These are phyloP conservation scores for Amyloporia xantha DNA, from an alignment of 768 basidiomycete genomes.

Conservation along the genomic window DNA sequence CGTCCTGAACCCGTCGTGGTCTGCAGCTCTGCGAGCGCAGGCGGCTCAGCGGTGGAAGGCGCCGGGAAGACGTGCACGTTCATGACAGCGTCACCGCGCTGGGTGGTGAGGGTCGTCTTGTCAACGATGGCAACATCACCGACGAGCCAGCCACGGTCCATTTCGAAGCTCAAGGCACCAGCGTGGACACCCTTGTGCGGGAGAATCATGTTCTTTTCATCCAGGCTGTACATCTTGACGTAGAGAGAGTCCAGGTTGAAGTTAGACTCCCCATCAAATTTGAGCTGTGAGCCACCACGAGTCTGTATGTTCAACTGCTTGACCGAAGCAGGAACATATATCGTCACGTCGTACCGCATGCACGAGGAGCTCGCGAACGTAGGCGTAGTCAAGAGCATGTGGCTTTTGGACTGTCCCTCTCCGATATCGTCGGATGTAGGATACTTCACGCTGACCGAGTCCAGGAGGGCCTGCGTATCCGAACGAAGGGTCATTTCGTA, in stretches of 20 bases:
- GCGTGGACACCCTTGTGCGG: constrained; percentile 36
- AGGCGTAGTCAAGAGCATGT: constrained; percentile 34
- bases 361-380: constrained; percentile 25
- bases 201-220: constrained; percentile 40
- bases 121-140: constrained; percentile 45
- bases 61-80: constrained; percentile 43
- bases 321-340: constrained; percentile 44
- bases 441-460: constrained; percentile 31
- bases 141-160: constrained; percentile 53
- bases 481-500: constrained; percentile 45
- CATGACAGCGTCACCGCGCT: constrained; percentile 42
- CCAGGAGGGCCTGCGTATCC: constrained; percentile 33
- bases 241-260: constrained; percentile 37
- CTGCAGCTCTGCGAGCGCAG: constrained; percentile 30
- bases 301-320: constrained; percentile 42
- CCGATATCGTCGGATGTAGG: constrained; percentile 29
- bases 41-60: constrained; percentile 24
- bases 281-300: constrained; percentile 39
- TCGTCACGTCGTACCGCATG: constrained; percentile 48
- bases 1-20: constrained; percentile 51
- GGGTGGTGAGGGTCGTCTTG: constrained; percentile 36
- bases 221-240: constrained; percentile 35
- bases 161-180: constrained; percentile 35
- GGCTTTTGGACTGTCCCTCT: constrained; percentile 29
- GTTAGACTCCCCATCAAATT: constrained; percentile 39